Conservation (phyloP, 2,329 filamentous ascomycete species). For the Ophiostoma pallidulum region DNA sequence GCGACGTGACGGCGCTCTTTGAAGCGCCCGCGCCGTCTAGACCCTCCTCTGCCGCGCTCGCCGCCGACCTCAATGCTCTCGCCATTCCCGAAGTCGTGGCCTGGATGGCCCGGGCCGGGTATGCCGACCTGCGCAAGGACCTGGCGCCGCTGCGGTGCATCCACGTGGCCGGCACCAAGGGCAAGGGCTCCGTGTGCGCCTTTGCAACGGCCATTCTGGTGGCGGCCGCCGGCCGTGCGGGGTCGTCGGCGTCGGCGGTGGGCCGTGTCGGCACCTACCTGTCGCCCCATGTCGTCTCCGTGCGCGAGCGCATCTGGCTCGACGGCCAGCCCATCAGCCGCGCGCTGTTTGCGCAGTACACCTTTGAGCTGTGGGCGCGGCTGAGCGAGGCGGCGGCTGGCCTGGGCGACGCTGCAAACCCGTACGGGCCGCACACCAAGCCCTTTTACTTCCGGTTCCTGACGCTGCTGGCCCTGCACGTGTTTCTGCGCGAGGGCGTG, state of each 20-base stretch:
- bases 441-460: slow-evolving; percentile 90
- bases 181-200: slow-evolving; percentile 64
- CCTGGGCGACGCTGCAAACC: slow-evolving; percentile 32
- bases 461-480: slow-evolving; percentile 79
- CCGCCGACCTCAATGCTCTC: slow-evolving; percentile 54
- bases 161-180: slow-evolving; percentile 68
- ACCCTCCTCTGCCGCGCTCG: slow-evolving; percentile 45
- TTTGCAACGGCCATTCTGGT: slow-evolving; percentile 54
- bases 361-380: slow-evolving; percentile 75
- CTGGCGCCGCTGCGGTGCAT: slow-evolving; percentile 55
- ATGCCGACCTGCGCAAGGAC: slow-evolving; percentile 41
- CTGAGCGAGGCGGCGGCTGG: slow-evolving; percentile 33
- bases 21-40: slow-evolving; percentile 19
- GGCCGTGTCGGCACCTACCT: slow-evolving; percentile 55
- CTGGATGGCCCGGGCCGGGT: slow-evolving; percentile 68
- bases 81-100: slow-evolving; percentile 75
- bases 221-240: slow-evolving; percentile 22
- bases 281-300: slow-evolving; percentile 74
- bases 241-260: slow-evolving; percentile 20
- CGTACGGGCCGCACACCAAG: slow-evolving; percentile 53
- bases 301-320: slow-evolving; percentile 76
- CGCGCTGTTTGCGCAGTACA: slow-evolving; percentile 62
- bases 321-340: slow-evolving; percentile 61
- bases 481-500: slow-evolving; percentile 68
- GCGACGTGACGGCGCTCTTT: slow-evolving; percentile 49